Evolutionary conservation across 1,284 basidiomycete species (phyloP), one percentile per base, ranked within the genome.

Genomic region (Porodaedalea pini): DNA sequence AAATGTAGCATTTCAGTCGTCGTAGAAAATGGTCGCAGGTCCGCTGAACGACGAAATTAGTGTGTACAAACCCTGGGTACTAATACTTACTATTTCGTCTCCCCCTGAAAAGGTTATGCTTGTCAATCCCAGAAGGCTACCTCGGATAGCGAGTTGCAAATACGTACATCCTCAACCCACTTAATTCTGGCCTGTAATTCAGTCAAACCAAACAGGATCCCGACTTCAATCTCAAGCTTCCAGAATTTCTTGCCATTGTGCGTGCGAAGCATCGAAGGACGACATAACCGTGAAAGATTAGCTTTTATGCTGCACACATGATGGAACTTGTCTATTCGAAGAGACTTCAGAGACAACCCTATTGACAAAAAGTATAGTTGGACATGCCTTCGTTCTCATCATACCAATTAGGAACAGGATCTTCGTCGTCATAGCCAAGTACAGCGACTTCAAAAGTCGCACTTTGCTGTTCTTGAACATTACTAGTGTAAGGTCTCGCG

Each of bases 171-270:
- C 65, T 88, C 86, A 41, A 82, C 76, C 88, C 87, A 90, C 69
- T 89, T 90, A 58, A 90, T 88, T 54, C 88, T 78, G 2, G 88
- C 86, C 67, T 75, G 85, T 71, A 89, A 88, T 68, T 90, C 88
- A 0, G 86, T 89, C 61, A 88, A 66, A 40, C 88, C 88, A 60
- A 90, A 89, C 66, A 88, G 85, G 56, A 90, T 88, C 67, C 90
- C 88, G 27, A 90, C 82, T 25, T 84, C 86, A 68, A 88, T 90
- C 13, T 88, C 80, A 59, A 89, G 86, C 23, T 84, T 86, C 86
- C 86, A 89, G 63, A 88, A 90, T 15, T 75, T 80, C 70, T 81
- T 85, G 54, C 83, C 83, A 43, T 77, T 79, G 62, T 70, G 1
- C 85, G 71, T 62, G 81, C 79, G 2, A 85, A 86, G 61, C 7